phyloP scores from a whole-genome alignment of 108 stramenopile genomes.

The Skeletonema tropicum region DNA sequence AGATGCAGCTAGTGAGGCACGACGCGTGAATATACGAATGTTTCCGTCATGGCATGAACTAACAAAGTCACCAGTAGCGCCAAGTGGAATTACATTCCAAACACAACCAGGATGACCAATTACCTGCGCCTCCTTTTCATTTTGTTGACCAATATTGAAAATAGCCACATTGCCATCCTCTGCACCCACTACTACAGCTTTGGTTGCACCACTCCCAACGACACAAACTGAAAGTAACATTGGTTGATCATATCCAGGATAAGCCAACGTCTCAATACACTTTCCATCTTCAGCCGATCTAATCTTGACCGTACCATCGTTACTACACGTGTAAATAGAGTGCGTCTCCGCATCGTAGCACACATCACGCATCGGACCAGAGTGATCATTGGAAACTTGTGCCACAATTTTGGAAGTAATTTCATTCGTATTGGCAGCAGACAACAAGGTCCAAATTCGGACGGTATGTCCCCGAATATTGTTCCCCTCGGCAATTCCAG shows the following conservation, averaged over 20 bases:
- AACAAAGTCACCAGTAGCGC: slow-evolving; percentile 73
- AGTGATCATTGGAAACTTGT: slow-evolving; percentile 75
- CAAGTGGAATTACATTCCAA: slow-evolving; percentile 64
- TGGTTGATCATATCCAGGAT: slow-evolving; percentile 65
- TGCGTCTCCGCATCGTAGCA: slow-evolving; percentile 53
- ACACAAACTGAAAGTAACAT: slow-evolving; percentile 72
- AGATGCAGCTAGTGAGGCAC: slow-evolving; percentile 68
- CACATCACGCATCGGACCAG: slow-evolving; percentile 84
- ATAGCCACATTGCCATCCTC: slow-evolving; percentile 85
- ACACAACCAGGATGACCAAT: slow-evolving; percentile 79
- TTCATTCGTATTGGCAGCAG: background rate
- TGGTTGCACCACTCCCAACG: slow-evolving; percentile 23
- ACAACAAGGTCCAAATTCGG: slow-evolving; percentile 62
- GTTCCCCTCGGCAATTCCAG: slow-evolving; percentile 79
- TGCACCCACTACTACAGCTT: slow-evolving; percentile 55
- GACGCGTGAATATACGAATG: slow-evolving; percentile 78
- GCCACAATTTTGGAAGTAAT: slow-evolving; percentile 42
- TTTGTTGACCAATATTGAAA: slow-evolving; percentile 46
- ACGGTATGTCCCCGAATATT: slow-evolving; percentile 66
- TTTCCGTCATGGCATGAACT: slow-evolving; percentile 90
- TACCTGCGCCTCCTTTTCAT: slow-evolving; percentile 47
- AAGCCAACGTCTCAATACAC: slow-evolving; percentile 66
- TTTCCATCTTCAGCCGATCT: slow-evolving; percentile 80
- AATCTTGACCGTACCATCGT: slow-evolving; percentile 93
- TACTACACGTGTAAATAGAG: slow-evolving; percentile 82